A percentile compares a stretch with the other conserved stretches of the same genome.
Evolutionary conservation across 331 rosid species (phyloP).

Genomic region (Arachis monticola): DNA sequence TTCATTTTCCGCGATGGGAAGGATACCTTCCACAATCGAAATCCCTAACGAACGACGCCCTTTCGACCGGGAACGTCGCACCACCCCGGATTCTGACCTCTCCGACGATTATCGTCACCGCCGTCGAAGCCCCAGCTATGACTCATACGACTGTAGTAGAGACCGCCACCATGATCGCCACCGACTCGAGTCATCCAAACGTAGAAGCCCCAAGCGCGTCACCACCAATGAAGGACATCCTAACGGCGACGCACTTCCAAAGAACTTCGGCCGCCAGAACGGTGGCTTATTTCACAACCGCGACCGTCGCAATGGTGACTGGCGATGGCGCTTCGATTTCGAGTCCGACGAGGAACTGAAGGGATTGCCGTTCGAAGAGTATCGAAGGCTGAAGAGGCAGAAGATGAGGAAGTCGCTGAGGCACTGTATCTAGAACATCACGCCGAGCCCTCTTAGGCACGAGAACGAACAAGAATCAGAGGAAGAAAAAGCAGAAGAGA

Average conservation of each 20-base stretch:
- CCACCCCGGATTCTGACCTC: slow-evolving; percentile 54
- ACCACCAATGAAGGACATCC: slow-evolving; percentile 33
- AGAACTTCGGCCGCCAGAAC: slow-evolving; percentile 59
- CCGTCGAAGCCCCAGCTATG: slow-evolving; percentile 85
- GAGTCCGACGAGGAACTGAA: slow-evolving; percentile 87
- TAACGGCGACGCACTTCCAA: slow-evolving; percentile 56
- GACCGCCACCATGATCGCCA: slow-evolving; percentile 52
- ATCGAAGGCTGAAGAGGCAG: slow-evolving; percentile 80
- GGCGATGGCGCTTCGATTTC: slow-evolving; percentile 47
- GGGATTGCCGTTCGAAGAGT: slow-evolving; percentile 73
- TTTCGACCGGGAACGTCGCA: slow-evolving; percentile 42
- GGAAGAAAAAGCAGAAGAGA: slow-evolving; percentile 53
- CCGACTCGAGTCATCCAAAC: slow-evolving; percentile 53
- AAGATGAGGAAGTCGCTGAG: slow-evolving; percentile 72
- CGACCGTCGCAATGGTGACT: slow-evolving; percentile 42
- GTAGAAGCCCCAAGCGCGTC: slow-evolving; percentile 54
- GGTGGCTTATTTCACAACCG: slow-evolving; percentile 55
- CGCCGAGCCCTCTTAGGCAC: slow-evolving; percentile 87
- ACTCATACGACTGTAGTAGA: slow-evolving; percentile 48
- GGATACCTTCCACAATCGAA: slow-evolving; percentile 39
- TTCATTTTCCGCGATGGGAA: slow-evolving; percentile 26
- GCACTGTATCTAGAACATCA: slow-evolving; percentile 73
- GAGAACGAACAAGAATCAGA: slow-evolving; percentile 56
- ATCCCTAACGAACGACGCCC: slow-evolving; percentile 31
- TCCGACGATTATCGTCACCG: slow-evolving; percentile 44